Evolutionary conservation across 108 stramenopile species (phyloP), one percentile per base, ranked within the genome.

Genomic region (Parietichytrium sp.): DNA sequence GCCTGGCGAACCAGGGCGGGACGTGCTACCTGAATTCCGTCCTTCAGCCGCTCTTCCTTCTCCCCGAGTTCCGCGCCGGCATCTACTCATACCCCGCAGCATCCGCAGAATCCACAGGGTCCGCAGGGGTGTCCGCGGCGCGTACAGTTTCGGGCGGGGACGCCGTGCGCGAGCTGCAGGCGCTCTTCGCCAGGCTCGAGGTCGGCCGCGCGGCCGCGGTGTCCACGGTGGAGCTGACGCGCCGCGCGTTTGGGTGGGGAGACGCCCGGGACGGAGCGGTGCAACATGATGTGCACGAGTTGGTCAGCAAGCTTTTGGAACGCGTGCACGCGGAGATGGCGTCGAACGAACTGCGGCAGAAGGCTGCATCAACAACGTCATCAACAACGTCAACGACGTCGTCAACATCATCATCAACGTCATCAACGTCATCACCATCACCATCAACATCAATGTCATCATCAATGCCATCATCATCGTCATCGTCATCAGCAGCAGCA

Each of bases 21-120:
- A 82, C 81, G 10, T 82, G 81, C 48, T 82, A 82, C 30, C n/a
- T 82, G 12, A 82, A 82, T n/a, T 82, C 81, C 1, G 15, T 82
- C 31, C 33, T 82, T 16, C 81, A 82, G 20, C 29, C 52, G 26
- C 55, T 82, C 0, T 82, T 30, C 27, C 23, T 81, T 12, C 15
- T 54, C 38, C 80, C 80, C 0, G 29, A 25, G 12, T 81, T 81
- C 61, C 36, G 45, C 2, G 6, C 36, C 6, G 61, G 61, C 6
- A 72, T 72, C 0, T 72, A 72, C 33, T 16, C 61, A 15, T 42
- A 45, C 42, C 38, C 36, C 33, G 16, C 61, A 27, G 61, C 36
- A 3, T 18, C 29, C 33, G 61, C 36, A n/a, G n/a, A n/a, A n/a
- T n/a, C n/a, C n/a, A n/a, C n/a, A n/a, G n/a, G n/a, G n/a, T n/a